A percentile compares a stretch with the other conserved stretches of the same genome.
These are phyloP conservation scores for Chiua sp. DNA, from an alignment of 1,284 basidiomycete genomes.

Conservation along the genomic window DNA sequence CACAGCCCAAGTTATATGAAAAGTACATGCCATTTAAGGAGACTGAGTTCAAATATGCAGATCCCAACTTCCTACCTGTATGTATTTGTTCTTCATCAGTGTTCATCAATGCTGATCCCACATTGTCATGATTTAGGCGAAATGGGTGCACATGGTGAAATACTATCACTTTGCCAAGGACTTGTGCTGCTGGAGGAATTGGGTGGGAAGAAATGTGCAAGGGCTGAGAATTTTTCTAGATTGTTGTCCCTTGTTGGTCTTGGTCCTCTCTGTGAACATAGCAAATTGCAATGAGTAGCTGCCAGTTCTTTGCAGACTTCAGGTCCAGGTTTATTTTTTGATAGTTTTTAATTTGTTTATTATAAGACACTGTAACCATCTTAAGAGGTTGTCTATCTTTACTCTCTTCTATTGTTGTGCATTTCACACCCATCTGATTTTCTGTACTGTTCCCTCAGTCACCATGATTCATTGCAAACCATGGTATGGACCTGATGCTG, in stretches of 20 bases:
- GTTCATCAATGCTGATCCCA: background rate
- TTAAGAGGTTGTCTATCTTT: slow-evolving; percentile 28
- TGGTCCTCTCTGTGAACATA: slow-evolving; percentile 33
- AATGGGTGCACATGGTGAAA: slow-evolving; percentile 73
- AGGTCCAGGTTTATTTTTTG: slow-evolving; percentile 13
- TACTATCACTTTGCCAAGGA: slow-evolving; percentile 64
- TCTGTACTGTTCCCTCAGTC: slow-evolving; percentile 13
- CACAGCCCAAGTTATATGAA: slow-evolving; percentile 54
- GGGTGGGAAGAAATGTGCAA: slow-evolving; percentile 76
- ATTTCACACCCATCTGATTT: slow-evolving; percentile 31
- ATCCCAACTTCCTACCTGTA: slow-evolving; percentile 80
- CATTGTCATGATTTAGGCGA: slow-evolving; percentile 55
- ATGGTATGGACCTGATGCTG: slow-evolving; percentile 7
- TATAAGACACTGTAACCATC: no score
- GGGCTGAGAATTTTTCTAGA: slow-evolving; percentile 79
- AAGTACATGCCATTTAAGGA: slow-evolving; percentile 73
- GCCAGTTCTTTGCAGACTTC: slow-evolving; percentile 37
- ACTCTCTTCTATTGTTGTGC: slow-evolving; percentile 23
- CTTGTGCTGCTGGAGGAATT: slow-evolving; percentile 54
- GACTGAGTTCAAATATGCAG: slow-evolving; percentile 75
- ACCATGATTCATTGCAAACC: slow-evolving; percentile 1
- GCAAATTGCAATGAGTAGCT: slow-evolving; percentile 34
- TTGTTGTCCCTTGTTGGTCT: slow-evolving; percentile 27
- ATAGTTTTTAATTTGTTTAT: no score
- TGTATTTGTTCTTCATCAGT: slow-evolving; percentile 31